These are phyloP conservation scores for Phytophthora litchii DNA, from an alignment of 352 stramenopile species.

Conservation along the genomic window DNA sequence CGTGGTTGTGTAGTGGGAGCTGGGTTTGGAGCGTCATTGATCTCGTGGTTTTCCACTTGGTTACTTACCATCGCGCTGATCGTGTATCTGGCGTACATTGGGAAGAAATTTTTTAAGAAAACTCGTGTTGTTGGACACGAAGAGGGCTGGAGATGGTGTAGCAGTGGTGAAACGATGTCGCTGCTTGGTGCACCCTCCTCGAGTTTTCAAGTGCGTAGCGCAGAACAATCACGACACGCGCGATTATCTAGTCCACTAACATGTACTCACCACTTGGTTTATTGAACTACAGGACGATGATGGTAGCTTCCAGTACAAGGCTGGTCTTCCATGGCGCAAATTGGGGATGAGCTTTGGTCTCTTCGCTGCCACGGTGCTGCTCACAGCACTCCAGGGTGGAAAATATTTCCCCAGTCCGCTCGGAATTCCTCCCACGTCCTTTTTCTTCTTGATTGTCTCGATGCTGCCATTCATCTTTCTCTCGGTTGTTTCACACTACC, in stretches of 20 bases:
- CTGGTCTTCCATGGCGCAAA: constrained; percentile 59
- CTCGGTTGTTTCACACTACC: constrained; percentile 75
- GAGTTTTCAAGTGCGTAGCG: constrained; percentile 32
- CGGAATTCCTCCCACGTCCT: constrained; percentile 88
- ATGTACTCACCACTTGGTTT: not conserved
- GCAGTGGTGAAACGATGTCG: constrained; percentile 29
- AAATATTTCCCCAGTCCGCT: constrained; percentile 84
- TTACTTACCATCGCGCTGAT: constrained; percentile 84
- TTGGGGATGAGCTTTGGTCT: constrained; percentile 73
- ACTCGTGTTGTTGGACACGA: constrained; percentile 78
- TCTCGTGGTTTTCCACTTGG: constrained; percentile 86
- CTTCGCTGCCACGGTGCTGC: constrained; percentile 81
- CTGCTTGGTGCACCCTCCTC: constrained; percentile 38
- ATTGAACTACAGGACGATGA: constrained; percentile 27
- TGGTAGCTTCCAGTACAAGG: constrained; percentile 34
- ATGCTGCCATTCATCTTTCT: constrained; percentile 63
- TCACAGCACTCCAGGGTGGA: constrained; percentile 91
- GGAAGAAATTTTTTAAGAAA: constrained; percentile 78
- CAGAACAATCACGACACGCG: not conserved
- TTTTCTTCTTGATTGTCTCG: constrained; percentile 78
- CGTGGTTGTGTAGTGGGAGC: constrained; percentile 36
- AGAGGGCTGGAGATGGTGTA: constrained; percentile 62
- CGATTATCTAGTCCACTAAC: too few species aligned
- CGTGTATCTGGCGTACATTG: constrained; percentile 80
- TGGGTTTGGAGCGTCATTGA: constrained; percentile 79